phyloP scores from a whole-genome alignment of 306 rosid species.

The Ormosia semicastrata region DNA sequence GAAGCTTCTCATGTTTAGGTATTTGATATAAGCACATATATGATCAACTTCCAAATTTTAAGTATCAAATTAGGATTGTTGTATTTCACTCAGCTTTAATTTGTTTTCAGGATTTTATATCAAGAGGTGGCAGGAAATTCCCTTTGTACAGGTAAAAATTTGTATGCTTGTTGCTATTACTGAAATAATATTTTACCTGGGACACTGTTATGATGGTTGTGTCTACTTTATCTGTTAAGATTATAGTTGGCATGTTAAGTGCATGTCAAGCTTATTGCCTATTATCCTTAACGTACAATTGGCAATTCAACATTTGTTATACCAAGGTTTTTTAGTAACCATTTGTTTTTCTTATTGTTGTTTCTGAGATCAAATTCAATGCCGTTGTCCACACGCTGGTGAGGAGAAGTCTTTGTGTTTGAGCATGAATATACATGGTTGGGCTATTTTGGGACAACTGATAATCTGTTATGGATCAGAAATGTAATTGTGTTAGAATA shows the following conservation, averaged over 20 bases:
- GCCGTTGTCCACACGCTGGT: background rate
- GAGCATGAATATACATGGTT: background rate
- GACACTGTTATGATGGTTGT: background rate
- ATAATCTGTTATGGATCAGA: background rate
- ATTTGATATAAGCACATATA: background rate
- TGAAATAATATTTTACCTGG: background rate
- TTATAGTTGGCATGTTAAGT: conserved; percentile 3
- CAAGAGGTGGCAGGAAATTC: conserved; percentile 73
- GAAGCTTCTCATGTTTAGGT: background rate
- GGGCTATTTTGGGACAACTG: background rate
- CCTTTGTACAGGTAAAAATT: conserved; percentile 73
- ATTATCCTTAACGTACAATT: background rate
- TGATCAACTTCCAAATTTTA: background rate
- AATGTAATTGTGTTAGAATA: background rate
- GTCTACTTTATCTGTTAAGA: background rate
- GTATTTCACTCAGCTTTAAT: conserved; percentile 8
- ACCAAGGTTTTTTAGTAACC: background rate
- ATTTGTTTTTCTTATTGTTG: background rate
- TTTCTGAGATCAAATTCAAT: background rate
- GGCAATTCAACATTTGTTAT: background rate
- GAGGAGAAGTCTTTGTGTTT: background rate
- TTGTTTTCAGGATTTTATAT: conserved; percentile 80
- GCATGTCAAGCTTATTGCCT: background rate
- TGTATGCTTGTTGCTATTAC: background rate
- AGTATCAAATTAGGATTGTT: conserved; percentile 42